Evolutionary conservation across 345 rosid genomes (phyloP).

Genomic region (Combretum micranthum): DNA sequence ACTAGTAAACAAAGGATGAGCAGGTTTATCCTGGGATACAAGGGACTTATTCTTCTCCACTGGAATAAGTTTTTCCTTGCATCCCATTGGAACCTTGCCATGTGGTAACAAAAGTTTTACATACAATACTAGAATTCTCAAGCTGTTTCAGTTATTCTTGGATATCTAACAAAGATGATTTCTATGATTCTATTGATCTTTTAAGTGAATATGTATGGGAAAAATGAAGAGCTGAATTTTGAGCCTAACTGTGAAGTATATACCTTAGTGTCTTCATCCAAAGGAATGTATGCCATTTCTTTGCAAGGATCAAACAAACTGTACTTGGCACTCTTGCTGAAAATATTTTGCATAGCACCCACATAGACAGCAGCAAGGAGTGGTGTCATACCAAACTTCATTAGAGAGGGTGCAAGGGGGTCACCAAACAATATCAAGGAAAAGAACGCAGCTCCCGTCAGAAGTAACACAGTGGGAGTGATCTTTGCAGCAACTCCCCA

Average conservation of each 20-base stretch:
- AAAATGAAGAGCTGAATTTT: background rate
- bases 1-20: no score
- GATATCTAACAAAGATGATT: no score
- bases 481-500: slow-evolving; percentile 97
- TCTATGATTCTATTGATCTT: no score
- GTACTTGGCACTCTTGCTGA: slow-evolving; percentile 99
- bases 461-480: slow-evolving; percentile 80
- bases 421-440: slow-evolving; percentile 70
- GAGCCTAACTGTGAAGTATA: background rate
- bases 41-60: no score
- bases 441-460: slow-evolving; percentile 92
- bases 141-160: no score
- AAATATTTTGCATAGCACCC: slow-evolving; percentile 96
- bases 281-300: slow-evolving; percentile 96
- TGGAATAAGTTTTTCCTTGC: no score
- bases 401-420: slow-evolving; percentile 63
- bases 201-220: no score
- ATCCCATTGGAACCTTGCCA: no score
- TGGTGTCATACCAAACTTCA: slow-evolving; percentile 84
- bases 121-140: no score
- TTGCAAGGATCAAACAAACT: slow-evolving; percentile 98
- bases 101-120: no score
- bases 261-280: slow-evolving; percentile 98
- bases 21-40: no score
- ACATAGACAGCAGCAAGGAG: slow-evolving; percentile 96